Conservation (phyloP, 2,329 filamentous ascomycete genomes). For the Knufia fluminis region DNA sequence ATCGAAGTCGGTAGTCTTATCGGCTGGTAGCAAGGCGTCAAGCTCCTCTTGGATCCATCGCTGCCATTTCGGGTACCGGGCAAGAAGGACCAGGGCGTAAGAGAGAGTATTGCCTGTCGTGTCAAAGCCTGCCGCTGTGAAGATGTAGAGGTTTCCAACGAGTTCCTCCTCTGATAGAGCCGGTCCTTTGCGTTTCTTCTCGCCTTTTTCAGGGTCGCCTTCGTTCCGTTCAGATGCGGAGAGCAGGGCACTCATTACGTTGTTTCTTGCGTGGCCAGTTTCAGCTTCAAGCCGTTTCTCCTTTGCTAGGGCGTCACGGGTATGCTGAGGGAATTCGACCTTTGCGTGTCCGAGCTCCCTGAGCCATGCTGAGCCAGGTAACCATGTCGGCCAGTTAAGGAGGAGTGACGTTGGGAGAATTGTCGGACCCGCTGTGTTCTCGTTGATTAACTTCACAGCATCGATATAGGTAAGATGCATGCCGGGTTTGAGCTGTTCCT, state of each 20-base stretch:
- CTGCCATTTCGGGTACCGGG: slow-evolving; percentile 41
- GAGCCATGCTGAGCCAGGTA: slow-evolving; percentile 9
- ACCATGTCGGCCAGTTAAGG: slow-evolving; percentile 15
- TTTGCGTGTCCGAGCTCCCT: slow-evolving; percentile 25
- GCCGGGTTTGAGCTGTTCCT: slow-evolving; percentile 12
- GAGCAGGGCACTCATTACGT: slow-evolving; percentile 19
- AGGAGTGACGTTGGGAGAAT: slow-evolving; percentile 24
- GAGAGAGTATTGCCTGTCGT: slow-evolving; percentile 43
- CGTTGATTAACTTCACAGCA: slow-evolving; percentile 26
- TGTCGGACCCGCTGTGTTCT: slow-evolving; percentile 25
- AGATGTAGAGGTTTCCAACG: slow-evolving; percentile 20
- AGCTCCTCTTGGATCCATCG: slow-evolving; percentile 46
- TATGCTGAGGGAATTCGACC: slow-evolving; percentile 24
- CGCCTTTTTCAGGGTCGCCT: neutral
- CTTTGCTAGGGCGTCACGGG: slow-evolving; percentile 24
- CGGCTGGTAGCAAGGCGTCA: slow-evolving; percentile 26
- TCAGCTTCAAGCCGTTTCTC: slow-evolving; percentile 30
- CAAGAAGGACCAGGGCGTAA: slow-evolving; percentile 41
- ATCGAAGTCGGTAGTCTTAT: slow-evolving; percentile 24
- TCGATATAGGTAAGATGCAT: slow-evolving; percentile 27
- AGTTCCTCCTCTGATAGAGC: slow-evolving; percentile 18
- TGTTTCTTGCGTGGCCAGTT: slow-evolving; percentile 25
- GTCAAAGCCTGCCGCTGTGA: slow-evolving; percentile 27
- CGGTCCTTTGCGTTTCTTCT: slow-evolving; percentile 1
- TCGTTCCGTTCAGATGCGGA: slow-evolving; percentile 4